Base-by-base conservation (phyloP, 176 grass and related monocot species). In the Chrysopogon serrulatus region DNA sequence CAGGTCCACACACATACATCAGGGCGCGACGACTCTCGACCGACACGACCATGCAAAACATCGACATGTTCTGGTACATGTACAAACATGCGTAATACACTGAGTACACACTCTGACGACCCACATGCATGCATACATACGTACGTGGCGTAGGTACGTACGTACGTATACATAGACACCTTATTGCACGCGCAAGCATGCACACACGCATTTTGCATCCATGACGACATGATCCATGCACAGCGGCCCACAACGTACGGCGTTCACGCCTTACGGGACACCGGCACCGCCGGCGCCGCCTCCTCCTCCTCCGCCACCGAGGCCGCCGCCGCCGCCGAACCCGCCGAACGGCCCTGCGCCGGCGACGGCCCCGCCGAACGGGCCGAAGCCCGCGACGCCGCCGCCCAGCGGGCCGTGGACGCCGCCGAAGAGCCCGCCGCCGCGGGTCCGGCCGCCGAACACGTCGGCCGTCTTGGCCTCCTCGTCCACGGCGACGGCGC, bases 401-500 rank as follows among this genome's bases (percentile, higher is more conserved):
- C 77, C 87, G 34, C 84, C 76, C 6, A 91, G 73, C 12, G 87
- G 83, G 30, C 83, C 87, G 51, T 69, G 79, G 31, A 87, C 69
- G 30, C 87, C 85, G 34, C 88, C 85, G 69, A 83, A 79, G 43
- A 88, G 62, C 0, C 44, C 81, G 19, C 85, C 77, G 48, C 83
- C 92, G 15, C 12, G 60, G 39, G 85, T 71, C 74, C 84, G 68
- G 32, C 87, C 81, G 7, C 66, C 72, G 4, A 90, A 83, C 19
- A 12, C 68, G 31, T 57, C 65, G 34, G 79, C 73, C 30, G 68
- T 65, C 75, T 86, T 86, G 65, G 41, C 10, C 47, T n/a, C n/a
- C n/a, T 84, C 81, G 10, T 12, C 81, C 77, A 87, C 67, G 71
- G 48, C 48, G 73, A 49, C 57, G 34, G 14, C 74, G 21, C 7